Conservation (phyloP, 208 protist species). For the Histomonas meleagridis region DNA sequence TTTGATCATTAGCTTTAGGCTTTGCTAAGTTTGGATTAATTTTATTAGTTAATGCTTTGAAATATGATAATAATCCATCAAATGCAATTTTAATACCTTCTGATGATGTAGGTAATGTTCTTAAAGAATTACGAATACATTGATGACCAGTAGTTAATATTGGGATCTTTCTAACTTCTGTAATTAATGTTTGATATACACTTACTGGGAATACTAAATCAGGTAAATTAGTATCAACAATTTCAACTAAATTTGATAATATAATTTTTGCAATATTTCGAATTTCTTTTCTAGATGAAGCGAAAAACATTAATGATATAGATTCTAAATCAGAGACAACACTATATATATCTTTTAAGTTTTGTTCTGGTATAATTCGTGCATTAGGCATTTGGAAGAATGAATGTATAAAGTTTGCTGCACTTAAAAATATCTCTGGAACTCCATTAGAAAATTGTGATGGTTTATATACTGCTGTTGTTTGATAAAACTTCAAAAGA, state of each 20-base stretch:
- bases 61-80: neutral
- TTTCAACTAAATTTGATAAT: neutral
- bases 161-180: neutral
- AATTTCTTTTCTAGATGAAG: neutral
- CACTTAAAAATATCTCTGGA: neutral
- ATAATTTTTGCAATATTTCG: neutral
- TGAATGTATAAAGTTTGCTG: neutral
- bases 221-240: neutral
- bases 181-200: neutral
- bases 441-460: neutral
- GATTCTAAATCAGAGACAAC: neutral
- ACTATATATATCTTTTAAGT: too few relatives aligned
- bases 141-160: neutral
- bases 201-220: neutral
- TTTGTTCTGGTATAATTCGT: too few relatives aligned
- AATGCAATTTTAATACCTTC: neutral
- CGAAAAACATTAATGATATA: neutral
- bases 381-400: neutral
- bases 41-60: neutral
- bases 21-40: too few relatives aligned
- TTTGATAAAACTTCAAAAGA: neutral
- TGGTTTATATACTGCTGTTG: neutral
- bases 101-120: neutral
- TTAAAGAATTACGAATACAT: neutral
- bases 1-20: too few relatives aligned